These are phyloP conservation scores for Wilhelminamyces savonicus DNA, from an alignment of 805 yeast species.

Conservation along the genomic window DNA sequence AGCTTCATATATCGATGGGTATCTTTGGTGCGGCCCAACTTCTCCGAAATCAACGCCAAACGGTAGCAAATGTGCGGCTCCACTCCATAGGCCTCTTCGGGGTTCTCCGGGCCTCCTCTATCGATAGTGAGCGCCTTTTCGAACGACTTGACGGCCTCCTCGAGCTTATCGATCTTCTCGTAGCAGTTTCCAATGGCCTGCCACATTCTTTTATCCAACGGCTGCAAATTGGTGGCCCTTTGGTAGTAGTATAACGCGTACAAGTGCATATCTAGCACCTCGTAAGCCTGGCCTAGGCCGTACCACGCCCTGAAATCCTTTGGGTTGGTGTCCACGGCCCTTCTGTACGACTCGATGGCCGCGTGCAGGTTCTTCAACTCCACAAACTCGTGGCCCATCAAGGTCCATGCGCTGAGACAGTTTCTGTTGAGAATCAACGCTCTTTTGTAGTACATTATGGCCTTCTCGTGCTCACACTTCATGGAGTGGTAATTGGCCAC, in stretches of 20 bases:
- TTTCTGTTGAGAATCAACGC: constrained; percentile 77
- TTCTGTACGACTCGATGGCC: constrained; percentile 89
- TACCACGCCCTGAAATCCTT: constrained; percentile 97
- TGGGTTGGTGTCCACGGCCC: constrained; percentile 85
- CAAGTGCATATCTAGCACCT: constrained; percentile 89
- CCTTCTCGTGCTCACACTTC: constrained; percentile 89
- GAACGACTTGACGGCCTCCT: constrained; percentile 76
- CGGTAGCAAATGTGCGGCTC: constrained; percentile 53
- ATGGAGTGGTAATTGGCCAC: constrained; percentile 90
- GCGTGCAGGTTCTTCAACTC: constrained; percentile 96
- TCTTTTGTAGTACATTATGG: constrained; percentile 86
- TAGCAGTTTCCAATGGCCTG: constrained; percentile 87
- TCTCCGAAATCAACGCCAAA: constrained; percentile 62
- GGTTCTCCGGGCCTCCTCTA: constrained; percentile 18
- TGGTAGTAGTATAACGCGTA: constrained; percentile 92
- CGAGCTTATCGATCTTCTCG: constrained; percentile 64
- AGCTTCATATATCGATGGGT: constrained; percentile 60
- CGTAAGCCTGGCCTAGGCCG: constrained; percentile 97
- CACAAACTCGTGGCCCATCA: constrained; percentile 98
- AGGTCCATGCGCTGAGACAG: constrained; percentile 90
- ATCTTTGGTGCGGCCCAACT: constrained; percentile 42
- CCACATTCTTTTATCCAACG: constrained; percentile 93
- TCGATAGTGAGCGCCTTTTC: constrained; percentile 65
- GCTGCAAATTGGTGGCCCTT: constrained; percentile 81
- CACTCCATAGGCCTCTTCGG: constrained; percentile 31